Evolutionary conservation across 2,329 filamentous ascomycete species (phyloP).

Genomic region (Dothideomycetidae sp.): DNA sequence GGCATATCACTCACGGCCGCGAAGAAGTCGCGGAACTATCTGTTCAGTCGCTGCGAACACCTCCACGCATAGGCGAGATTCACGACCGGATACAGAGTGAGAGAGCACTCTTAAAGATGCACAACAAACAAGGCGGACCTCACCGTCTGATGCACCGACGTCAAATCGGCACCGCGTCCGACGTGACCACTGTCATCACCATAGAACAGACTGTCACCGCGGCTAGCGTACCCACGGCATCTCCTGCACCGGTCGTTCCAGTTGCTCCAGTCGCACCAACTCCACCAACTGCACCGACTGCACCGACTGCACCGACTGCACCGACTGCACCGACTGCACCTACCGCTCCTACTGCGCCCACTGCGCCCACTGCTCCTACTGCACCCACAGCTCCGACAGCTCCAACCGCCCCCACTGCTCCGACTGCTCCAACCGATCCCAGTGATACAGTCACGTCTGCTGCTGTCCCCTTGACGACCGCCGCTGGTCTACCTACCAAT

Average conservation of each 20-base stretch:
- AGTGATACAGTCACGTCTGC: slow-evolving; percentile 2
- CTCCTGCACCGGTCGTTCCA: slow-evolving; percentile 8
- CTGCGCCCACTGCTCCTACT: slow-evolving; percentile 1
- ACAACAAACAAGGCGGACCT: slow-evolving; percentile 6
- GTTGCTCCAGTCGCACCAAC: no score
- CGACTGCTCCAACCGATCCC: slow-evolving; percentile 1
- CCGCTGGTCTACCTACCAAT: slow-evolving; percentile 4
- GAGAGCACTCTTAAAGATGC: slow-evolving; percentile 5
- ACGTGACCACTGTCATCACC: slow-evolving; percentile 1
- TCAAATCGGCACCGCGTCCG: slow-evolving; percentile 5
- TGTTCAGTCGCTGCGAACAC: slow-evolving; percentile 2
- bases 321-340: slow-evolving; percentile 4
- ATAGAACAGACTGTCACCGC: background rate
- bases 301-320: slow-evolving; percentile 20
- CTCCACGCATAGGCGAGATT: slow-evolving; percentile 5
- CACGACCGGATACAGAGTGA: slow-evolving; percentile 6
- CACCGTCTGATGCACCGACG: slow-evolving; percentile 6
- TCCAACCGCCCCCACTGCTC: slow-evolving; percentile 1
- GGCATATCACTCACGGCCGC: slow-evolving; percentile 3
- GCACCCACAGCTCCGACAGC: background rate
- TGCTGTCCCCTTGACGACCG: slow-evolving; percentile 1
- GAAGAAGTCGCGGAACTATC: slow-evolving; percentile 7
- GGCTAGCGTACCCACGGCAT: slow-evolving; percentile 7
- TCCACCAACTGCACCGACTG: slow-evolving; percentile 15
- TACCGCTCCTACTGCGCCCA: slow-evolving; percentile 2